Evolutionary conservation across 768 basidiomycete genomes (phyloP).

Genomic region (Russula brevipes): DNA sequence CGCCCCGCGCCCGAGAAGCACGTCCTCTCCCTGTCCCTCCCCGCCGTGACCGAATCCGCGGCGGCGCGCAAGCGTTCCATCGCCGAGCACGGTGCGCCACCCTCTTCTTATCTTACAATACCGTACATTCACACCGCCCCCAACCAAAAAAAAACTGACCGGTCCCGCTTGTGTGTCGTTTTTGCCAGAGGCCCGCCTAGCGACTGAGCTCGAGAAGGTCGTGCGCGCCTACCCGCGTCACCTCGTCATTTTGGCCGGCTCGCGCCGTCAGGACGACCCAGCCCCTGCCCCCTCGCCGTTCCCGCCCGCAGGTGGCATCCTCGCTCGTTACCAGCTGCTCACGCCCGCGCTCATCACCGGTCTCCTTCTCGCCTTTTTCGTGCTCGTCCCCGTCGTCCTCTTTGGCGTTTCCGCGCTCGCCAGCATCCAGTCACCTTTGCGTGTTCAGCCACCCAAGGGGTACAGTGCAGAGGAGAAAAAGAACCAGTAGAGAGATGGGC

Average conservation of each 20-base stretch:
- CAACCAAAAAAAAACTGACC: neutral
- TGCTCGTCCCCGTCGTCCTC: slow-evolving; percentile 61
- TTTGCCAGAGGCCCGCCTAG: slow-evolving; percentile 42
- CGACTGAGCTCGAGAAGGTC: slow-evolving; percentile 45
- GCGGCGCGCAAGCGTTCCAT: slow-evolving; percentile 44
- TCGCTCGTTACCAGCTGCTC: slow-evolving; percentile 70
- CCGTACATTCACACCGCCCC: neutral
- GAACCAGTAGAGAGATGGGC: slow-evolving; percentile 45
- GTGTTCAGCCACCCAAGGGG: slow-evolving; percentile 58
- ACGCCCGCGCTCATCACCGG: slow-evolving; percentile 67
- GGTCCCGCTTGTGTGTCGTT: neutral
- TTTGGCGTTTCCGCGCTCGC: slow-evolving; percentile 61
- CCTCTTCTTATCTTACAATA: no score
- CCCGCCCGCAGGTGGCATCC: slow-evolving; percentile 50
- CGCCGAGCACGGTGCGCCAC: slow-evolving; percentile 49
- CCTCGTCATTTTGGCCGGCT: slow-evolving; percentile 63
- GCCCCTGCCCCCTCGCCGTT: slow-evolving; percentile 31
- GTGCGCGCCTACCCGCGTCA: slow-evolving; percentile 50
- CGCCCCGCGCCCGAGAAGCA: slow-evolving; percentile 39
- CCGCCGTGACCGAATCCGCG: slow-evolving; percentile 40
- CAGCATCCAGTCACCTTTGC: slow-evolving; percentile 66
- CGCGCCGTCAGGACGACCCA: slow-evolving; percentile 40
- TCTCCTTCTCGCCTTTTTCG: slow-evolving; percentile 59
- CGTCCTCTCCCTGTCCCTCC: slow-evolving; percentile 54
- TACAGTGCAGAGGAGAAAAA: slow-evolving; percentile 70